A percentile compares a stretch with the other conserved stretches of the same genome.
Evolutionary conservation across 2,329 filamentous ascomycete species (phyloP).

Genomic region (Fusarium sp.): DNA sequence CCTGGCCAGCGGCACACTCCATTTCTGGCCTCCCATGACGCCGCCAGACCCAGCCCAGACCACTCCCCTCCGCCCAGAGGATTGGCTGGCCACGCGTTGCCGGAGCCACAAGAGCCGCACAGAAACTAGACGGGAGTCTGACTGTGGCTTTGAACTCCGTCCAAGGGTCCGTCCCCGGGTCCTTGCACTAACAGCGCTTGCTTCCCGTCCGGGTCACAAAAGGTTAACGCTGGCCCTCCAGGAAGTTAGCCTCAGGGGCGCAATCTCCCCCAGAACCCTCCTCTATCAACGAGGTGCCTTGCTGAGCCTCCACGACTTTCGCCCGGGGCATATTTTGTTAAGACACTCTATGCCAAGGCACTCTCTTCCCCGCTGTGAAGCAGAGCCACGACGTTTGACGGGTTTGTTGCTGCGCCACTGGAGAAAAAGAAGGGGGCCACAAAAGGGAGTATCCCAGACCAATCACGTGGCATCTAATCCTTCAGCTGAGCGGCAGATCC

Average conservation of each 20-base stretch:
- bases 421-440: constrained; percentile 12
- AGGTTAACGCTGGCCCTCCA: background rate
- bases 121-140: background rate
- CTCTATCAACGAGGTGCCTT: background rate
- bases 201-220: background rate
- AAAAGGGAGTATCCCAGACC: background rate
- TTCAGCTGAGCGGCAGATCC: constrained; percentile 27
- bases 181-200: background rate
- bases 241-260: constrained; percentile 16
- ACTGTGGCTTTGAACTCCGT: constrained; percentile 22
- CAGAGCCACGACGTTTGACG: constrained; percentile 14
- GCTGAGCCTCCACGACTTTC: constrained; percentile 2
- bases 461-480: constrained; percentile 24
- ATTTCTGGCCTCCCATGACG: constrained; percentile 26
- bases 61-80: constrained; percentile 7
- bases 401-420: constrained; percentile 34
- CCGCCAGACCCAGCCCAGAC: constrained; percentile 10
- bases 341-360: background rate
- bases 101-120: constrained; percentile 24
- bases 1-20: constrained; percentile 28
- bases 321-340: constrained; percentile 5
- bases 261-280: background rate
- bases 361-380: background rate
- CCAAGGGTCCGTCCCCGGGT: background rate
- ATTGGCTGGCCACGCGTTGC: constrained; percentile 37